Evolutionary conservation across 768 basidiomycete species (phyloP), one percentile per base, ranked within the genome.

Genomic region (Boletus speciosus): DNA sequence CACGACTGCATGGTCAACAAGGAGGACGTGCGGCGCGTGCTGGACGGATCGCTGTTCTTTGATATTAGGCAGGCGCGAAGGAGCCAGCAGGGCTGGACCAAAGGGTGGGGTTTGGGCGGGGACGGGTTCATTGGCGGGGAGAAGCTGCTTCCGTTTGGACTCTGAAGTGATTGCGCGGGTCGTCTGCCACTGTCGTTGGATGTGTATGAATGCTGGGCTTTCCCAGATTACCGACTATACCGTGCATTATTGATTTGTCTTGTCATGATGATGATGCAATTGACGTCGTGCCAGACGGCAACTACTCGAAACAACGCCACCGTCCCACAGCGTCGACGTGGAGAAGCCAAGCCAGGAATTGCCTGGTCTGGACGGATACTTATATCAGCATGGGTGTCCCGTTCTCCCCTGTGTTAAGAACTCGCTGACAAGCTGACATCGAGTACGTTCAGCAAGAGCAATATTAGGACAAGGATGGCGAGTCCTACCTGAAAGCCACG

Each of bases 401-500:
- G 3, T n/a, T 6, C 11, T 3, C 12, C 6, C 38, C 19, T 23
- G 6, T n/a, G 31, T 27, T 16, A 1, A 40, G 12, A n/a, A 82
- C 61, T 32, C 42, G 8, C 19, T 37, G 52, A 10, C 45, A 27
- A 71, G 64, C 73, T 39, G 67, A 69, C n/a, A 60, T 74, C 40
- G 76, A 73, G 47, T 70, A 78, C 52, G 71, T 73, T 6, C 73
- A 70, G 45, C 63, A 74, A 31, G 81, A 81, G 56, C 59, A 19
- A 19, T 19, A 66, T 54, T 77, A 79, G 83, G 76, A 82, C 59
- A 68, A 81, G 25, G 42, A 77, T 5, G 77, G 82, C 5, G 76
- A 79, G 60, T 79, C 80, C 6, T 75, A 69, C 59, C 70, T 81
- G 45, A 65, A 72, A 47, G 78, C 81, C 66, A 66, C 68, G 38